Percentiles rank a stretch among this genome's conserved stretches.
These are phyloP conservation scores for Jasminum sambac DNA, from an alignment of 257 asterid species.

Conservation along the genomic window DNA sequence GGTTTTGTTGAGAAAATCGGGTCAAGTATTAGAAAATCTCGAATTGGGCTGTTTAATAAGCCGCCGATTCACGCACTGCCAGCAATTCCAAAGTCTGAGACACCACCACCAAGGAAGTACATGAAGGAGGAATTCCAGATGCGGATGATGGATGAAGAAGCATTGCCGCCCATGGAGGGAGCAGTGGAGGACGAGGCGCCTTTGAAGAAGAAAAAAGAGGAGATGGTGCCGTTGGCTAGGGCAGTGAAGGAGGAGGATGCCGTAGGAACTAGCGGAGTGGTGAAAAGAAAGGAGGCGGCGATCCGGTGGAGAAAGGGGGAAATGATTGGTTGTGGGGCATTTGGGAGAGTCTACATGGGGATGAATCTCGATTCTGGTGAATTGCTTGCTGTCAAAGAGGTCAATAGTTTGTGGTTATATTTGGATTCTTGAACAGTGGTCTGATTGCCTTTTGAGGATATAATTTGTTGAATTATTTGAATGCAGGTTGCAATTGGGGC, in stretches of 20 bases:
- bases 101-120: constrained; percentile 23
- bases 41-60: constrained; percentile 77
- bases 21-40: constrained; percentile 81
- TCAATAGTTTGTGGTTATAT: neutral
- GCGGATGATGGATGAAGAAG: constrained; percentile 41
- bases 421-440: constrained; percentile 4
- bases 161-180: constrained; percentile 57
- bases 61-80: constrained; percentile 64
- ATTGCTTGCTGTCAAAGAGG: constrained; percentile 76
- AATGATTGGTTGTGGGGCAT: constrained; percentile 93
- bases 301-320: constrained; percentile 98
- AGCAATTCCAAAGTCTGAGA: constrained; percentile 39
- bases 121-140: constrained; percentile 36
- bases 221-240: constrained; percentile 30
- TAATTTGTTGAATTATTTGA: constrained; percentile 17
- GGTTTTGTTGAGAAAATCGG: constrained; percentile 96
- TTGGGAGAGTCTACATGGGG: constrained; percentile 99
- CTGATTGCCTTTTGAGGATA: neutral
- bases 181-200: constrained; percentile 47
- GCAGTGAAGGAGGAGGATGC: constrained; percentile 28
- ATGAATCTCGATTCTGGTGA: constrained; percentile 98
- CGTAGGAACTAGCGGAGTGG: neutral
- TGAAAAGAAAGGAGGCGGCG: constrained; percentile 42
- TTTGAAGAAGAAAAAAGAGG: constrained; percentile 42
- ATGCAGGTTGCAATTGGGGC: constrained; percentile 75